A percentile compares a stretch with the other conserved stretches of the same genome.
phyloP scores from a whole-genome alignment of 2,329 filamentous ascomycete species.

The Fusarium mundagurra region DNA sequence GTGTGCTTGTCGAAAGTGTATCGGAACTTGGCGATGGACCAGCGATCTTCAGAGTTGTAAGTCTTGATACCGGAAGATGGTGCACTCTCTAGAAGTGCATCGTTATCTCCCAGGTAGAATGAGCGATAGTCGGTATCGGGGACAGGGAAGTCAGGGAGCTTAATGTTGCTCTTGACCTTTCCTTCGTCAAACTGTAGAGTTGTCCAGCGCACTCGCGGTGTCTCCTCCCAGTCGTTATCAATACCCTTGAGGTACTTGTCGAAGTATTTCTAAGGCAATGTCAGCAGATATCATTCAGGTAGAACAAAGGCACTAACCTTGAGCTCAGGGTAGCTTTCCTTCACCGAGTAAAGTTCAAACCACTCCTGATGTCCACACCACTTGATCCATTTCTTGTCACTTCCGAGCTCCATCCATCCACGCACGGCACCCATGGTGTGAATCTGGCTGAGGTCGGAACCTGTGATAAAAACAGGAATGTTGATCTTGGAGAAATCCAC shows the following conservation, averaged over 20 bases:
- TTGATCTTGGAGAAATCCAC: conserved; percentile 28
- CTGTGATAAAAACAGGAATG: conserved; percentile 30
- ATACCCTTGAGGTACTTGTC: conserved; percentile 34
- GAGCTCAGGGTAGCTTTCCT: conserved; percentile 13
- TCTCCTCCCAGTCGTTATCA: conserved; percentile 37
- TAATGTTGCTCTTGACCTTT: conserved; percentile 24
- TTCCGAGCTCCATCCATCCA: conserved; percentile 32
- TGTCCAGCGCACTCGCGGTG: conserved; percentile 32
- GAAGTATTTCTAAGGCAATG: conserved; percentile 13
- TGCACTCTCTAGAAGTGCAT: not conserved
- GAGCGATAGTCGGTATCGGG: conserved; percentile 11
- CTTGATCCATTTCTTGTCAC: conserved; percentile 35
- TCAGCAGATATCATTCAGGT: not conserved
- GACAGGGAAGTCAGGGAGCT: conserved; percentile 25
- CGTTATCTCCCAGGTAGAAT: conserved; percentile 4
- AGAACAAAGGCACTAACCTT: not conserved
- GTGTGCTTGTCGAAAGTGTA: conserved; percentile 21
- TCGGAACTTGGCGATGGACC: conserved; percentile 27
- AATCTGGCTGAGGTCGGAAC: conserved; percentile 35
- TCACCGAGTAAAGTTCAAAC: conserved; percentile 22
- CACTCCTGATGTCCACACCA: conserved; percentile 36
- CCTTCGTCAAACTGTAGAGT: conserved; percentile 35
- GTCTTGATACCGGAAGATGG: not conserved
- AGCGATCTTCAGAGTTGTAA: conserved; percentile 26
- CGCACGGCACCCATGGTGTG: conserved; percentile 38